Percentiles rank a stretch among this genome's conserved stretches.
Conservation (phyloP, 2,329 filamentous ascomycete genomes). For the Setomelanomma holmii region DNA sequence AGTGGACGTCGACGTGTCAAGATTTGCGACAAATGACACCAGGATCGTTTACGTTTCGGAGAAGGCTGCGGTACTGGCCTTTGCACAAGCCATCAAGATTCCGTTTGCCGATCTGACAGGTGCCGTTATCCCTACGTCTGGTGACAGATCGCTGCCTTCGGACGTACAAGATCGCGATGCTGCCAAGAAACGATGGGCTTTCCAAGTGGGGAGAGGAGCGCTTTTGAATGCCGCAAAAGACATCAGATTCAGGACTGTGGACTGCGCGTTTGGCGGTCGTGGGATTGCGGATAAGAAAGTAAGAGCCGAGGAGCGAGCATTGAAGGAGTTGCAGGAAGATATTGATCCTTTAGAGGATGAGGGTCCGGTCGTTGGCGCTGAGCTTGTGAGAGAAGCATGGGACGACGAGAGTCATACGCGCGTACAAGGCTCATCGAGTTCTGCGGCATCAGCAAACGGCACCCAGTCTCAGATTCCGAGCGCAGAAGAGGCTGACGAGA, state of each 20-base stretch:
- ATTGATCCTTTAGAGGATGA: slow-evolving; percentile 57
- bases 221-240: slow-evolving; percentile 64
- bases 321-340: slow-evolving; percentile 53
- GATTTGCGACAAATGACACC: slow-evolving; percentile 63
- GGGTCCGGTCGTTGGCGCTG: slow-evolving; percentile 47
- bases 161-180: slow-evolving; percentile 53
- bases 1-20: slow-evolving; percentile 64
- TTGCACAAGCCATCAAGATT: slow-evolving; percentile 60
- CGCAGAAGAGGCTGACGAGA: slow-evolving; percentile 36
- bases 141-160: slow-evolving; percentile 20
- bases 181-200: slow-evolving; percentile 63
- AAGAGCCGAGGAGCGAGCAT: slow-evolving; percentile 51
- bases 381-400: slow-evolving; percentile 26
- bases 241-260: slow-evolving; percentile 64
- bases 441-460: neutral
- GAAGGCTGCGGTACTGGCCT: slow-evolving; percentile 63
- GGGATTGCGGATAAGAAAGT: slow-evolving; percentile 52
- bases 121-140: slow-evolving; percentile 40
- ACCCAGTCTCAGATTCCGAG: too few relatives aligned
- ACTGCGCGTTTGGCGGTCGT: slow-evolving; percentile 68
- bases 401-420: slow-evolving; percentile 9
- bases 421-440: neutral
- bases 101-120: slow-evolving; percentile 60
- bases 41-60: slow-evolving; percentile 62
- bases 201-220: slow-evolving; percentile 65